These are phyloP conservation scores for Scleroderma citrinum DNA, from an alignment of 768 basidiomycete species.

Conservation along the genomic window DNA sequence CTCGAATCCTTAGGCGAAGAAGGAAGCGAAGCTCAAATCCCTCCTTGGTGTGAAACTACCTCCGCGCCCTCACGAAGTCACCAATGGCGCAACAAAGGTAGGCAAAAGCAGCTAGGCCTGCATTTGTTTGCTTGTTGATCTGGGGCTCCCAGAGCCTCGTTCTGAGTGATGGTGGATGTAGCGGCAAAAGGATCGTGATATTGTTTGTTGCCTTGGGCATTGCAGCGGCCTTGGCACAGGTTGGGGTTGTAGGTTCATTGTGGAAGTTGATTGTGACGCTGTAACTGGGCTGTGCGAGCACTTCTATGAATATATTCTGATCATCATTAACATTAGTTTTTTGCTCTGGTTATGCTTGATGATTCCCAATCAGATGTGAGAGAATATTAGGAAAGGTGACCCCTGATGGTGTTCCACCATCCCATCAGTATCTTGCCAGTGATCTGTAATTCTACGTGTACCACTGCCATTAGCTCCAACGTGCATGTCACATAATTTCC, in stretches of 20 bases:
- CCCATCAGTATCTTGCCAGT: no score
- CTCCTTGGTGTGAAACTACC: constrained; percentile 14
- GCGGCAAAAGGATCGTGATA: constrained; percentile 3
- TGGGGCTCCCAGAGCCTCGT: background rate
- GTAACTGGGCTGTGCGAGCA: background rate
- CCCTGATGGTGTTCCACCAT: no score
- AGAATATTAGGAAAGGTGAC: no score
- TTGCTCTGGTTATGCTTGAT: no score
- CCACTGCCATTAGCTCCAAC: no score
- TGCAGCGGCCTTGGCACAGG: constrained; percentile 2
- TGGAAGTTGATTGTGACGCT: constrained; percentile 1
- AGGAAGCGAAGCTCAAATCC: constrained; percentile 17
- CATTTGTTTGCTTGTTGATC: constrained; percentile 10
- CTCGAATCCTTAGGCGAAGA: constrained; percentile 14
- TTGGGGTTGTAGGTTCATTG: constrained; percentile 3
- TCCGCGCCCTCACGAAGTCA: constrained; percentile 12
- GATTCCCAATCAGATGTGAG: no score
- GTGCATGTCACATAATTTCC: no score
- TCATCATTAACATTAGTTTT: background rate
- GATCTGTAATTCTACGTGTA: no score
- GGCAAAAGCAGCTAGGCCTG: background rate
- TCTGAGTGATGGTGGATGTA: background rate
- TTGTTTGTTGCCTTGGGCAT: constrained; percentile 7
- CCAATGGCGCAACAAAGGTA: constrained; percentile 13
- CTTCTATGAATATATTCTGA: background rate